Base-by-base conservation (phyloP, 2,329 filamentous ascomycete genomes). In the Cercospora zeina region DNA sequence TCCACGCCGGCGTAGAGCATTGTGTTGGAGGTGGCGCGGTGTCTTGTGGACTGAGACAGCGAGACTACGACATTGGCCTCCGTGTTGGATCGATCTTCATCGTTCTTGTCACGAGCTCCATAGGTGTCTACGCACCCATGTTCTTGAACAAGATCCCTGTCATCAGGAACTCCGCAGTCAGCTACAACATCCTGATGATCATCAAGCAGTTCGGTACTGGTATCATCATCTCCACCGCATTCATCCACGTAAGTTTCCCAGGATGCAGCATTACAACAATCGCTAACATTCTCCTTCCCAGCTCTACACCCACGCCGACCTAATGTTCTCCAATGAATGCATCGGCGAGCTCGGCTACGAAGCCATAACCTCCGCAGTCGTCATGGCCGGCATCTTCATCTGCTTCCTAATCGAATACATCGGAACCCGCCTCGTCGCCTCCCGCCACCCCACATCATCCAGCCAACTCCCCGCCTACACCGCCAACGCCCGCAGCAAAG, bases 201-300 rank as follows among this genome's bases (percentile, higher is more conserved):
- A 77, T 92, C 61, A 89, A 90, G 75, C 89, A 81, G 59, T 90
- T 90, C 67, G 88, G 88, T 2, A 90, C 88, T 0, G 88, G 88
- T 11, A 84, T 90, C 66, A 86, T 91, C 73, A 83, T 90, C 42
- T 85, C 88, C 0, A 90, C 88, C 0, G 88, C 87, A 0, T 88
- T 90, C 66, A 78, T 90, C 14, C 87, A 89, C 69, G 83, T 87
- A 71, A 71, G 81, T 76, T 31, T 53, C 37, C 49, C 30, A 34
- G 1, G 2, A 3, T 14, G 13, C 19, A 11, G 8, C 0, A 13
- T n/a, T 9, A 21, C 14, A 13, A 16, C 33, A 53, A 6, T 2
- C 19, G 30, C 11, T 33, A 16, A 10, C 19, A 27, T 24, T 13
- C 11, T 27, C 31, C 50, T 69, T 9, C 62, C 49, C 24, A 90